Evolutionary conservation across 139 green algal species (phyloP).

Genomic region (Raphidocelis subcapitata): DNA sequence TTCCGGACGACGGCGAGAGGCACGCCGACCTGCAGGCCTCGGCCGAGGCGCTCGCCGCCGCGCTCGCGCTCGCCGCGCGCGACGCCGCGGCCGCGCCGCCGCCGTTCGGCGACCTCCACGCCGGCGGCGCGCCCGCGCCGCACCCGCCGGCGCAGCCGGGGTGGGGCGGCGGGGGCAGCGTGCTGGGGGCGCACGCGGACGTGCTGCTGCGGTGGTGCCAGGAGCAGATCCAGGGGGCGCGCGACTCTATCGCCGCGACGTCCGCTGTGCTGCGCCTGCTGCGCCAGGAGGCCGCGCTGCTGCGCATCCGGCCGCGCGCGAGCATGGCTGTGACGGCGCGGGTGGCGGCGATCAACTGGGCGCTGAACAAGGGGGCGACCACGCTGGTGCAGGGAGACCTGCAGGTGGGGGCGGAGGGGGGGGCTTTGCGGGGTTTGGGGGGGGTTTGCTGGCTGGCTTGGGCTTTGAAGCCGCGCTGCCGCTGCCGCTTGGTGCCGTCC

Average conservation of each 20-base stretch:
- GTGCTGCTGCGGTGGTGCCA: conserved; percentile 14
- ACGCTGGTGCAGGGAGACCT: conserved; percentile 26
- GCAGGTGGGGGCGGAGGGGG: conserved; percentile 7
- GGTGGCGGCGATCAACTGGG: conserved; percentile 33
- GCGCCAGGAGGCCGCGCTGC: conserved; percentile 8
- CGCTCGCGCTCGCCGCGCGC: too few relatives aligned
- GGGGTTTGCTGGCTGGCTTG: neutral
- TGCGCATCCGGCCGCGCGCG: conserved; percentile 18
- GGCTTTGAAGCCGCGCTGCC: neutral
- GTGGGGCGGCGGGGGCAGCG: too few relatives aligned
- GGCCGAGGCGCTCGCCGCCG: too few relatives aligned
- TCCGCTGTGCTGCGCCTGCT: conserved; percentile 20
- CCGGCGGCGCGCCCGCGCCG: too few relatives aligned
- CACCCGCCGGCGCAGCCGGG: too few relatives aligned
- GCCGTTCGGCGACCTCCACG: too few relatives aligned
- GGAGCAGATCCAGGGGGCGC: conserved; percentile 25
- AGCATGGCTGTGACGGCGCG: conserved; percentile 19
- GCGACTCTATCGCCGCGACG: conserved; percentile 19
- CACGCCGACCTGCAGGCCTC: too few relatives aligned
- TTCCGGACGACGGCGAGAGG: too few relatives aligned
- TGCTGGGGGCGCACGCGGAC: conserved; percentile 5
- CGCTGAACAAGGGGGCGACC: conserved; percentile 25
- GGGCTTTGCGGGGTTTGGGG: neutral
- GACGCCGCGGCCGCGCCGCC: too few relatives aligned
- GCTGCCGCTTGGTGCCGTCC: too few relatives aligned